A percentile compares a stretch with the other conserved stretches of the same genome.
Conservation (phyloP, 192 early-diverging fungal genomes). For the Thoreauomyces humboldtii region DNA sequence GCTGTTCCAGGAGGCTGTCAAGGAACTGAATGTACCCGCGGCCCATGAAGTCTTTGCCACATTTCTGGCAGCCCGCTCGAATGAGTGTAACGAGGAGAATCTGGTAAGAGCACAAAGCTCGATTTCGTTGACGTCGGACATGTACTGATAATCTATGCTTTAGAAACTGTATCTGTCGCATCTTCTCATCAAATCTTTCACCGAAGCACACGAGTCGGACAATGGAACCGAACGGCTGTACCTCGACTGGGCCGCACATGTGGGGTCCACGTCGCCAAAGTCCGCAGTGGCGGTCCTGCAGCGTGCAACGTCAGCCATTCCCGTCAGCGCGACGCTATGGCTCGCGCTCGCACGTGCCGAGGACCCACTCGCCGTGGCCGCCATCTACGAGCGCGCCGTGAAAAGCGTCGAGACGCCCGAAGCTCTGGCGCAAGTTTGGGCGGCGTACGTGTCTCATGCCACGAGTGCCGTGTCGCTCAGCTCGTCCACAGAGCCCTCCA, state of each 20-base stretch:
- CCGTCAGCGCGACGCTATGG: conserved; percentile 47
- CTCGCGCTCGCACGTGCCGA: conserved; percentile 4
- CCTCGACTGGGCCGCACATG: conserved; percentile 44
- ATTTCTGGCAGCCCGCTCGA: conserved; percentile 56
- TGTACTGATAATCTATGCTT: no score
- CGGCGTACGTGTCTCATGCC: background rate
- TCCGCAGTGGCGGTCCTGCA: conserved; percentile 31
- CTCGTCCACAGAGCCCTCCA: background rate
- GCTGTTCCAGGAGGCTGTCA: conserved; percentile 49
- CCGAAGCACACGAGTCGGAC: conserved; percentile 41
- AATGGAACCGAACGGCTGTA: conserved; percentile 52
- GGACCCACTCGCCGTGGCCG: background rate
- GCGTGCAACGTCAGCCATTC: conserved; percentile 33
- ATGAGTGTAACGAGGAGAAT: conserved; percentile 49
- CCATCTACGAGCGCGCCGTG: background rate
- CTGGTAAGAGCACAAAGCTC: conserved; percentile 45
- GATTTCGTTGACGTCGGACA: background rate
- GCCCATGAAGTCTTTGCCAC: conserved; percentile 65
- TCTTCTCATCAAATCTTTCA: conserved; percentile 50
- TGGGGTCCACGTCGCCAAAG: conserved; percentile 24
- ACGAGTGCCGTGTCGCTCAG: background rate
- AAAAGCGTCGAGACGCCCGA: background rate
- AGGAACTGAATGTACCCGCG: conserved; percentile 36
- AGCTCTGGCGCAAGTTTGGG: background rate
- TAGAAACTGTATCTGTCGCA: conserved; percentile 10